Evolutionary conservation across 371 early-diverging fungal species (phyloP), one percentile per base, ranked within the genome.

Genomic region (Saksenaea vasiformis): DNA sequence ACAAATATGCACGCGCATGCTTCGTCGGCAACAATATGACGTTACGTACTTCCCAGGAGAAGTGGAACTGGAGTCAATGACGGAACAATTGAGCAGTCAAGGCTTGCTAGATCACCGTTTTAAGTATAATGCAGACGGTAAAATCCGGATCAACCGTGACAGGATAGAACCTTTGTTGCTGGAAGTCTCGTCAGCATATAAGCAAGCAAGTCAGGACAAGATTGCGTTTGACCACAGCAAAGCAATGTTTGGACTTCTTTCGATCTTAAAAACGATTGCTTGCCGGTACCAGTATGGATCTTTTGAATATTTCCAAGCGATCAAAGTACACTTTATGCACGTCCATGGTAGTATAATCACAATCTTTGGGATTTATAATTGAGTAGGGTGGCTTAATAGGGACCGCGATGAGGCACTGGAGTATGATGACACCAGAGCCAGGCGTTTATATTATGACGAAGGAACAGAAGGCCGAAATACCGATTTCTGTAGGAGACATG

Each of bases 151-250:
- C 51, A 62, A 62, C 47, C 14, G 47, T 44, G 63, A 56, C n/a
- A 56, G 43, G 51, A 43, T 47, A 56, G 56, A 37, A 39, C 26
- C 24, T 1, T 26, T 56, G 3, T 35, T 56, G 37, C 28, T 41
- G 26, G 55, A 47, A 43, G 54, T 64, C 41, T 58, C 59, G 54
- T 64, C 64, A 53, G 58, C 58, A 38, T 31, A 58, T 36, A 54
- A 39, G 57, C 58, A 58, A 64, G 64, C 38, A 64, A 64, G 54
- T 51, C 58, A 64, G 58, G 64, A 64, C 57, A 64, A 64, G 58
- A 54, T 57, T 64, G 58, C 24, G 59, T 65, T 65, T 43, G 60
- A 65, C 55, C 55, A 58, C 55, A 59, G 34, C 41, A 65, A 65
- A 65, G 60, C 60, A 19, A 59, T 65, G 54, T 59, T 59, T 58